phyloP scores from a whole-genome alignment of 2,329 filamentous ascomycete genomes.

The Monilinia laxa region DNA sequence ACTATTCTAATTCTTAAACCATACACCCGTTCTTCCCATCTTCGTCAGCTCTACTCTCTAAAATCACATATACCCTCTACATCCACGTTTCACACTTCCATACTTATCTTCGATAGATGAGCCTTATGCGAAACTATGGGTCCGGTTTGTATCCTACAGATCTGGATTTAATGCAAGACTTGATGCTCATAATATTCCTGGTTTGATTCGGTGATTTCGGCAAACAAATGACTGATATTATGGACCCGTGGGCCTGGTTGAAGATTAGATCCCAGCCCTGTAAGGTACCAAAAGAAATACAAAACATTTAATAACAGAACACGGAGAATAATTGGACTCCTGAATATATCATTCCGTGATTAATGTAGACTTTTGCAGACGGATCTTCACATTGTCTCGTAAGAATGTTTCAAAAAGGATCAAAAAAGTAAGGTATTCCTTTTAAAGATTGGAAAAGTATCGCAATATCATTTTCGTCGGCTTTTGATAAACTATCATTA shows the following conservation, averaged over 20 bases:
- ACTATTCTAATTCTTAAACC: too few species aligned
- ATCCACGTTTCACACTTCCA: too few species aligned
- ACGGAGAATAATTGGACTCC: not conserved
- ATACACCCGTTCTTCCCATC: not conserved
- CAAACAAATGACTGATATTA: conserved; percentile 11
- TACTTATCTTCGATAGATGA: too few species aligned
- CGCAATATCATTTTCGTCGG: not conserved
- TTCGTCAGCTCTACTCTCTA: not conserved
- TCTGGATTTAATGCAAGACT: not conserved
- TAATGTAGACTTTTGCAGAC: not conserved
- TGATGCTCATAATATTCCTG: not conserved
- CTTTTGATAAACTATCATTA: not conserved
- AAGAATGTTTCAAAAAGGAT: not conserved
- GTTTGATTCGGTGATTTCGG: not conserved
- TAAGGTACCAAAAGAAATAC: not conserved
- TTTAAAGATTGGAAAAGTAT: not conserved
- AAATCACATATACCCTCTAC: too few species aligned
- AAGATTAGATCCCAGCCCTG: conserved; percentile 1
- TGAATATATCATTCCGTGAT: not conserved
- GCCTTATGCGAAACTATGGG: not conserved
- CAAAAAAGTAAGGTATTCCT: not conserved
- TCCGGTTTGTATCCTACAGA: not conserved
- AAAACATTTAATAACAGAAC: not conserved
- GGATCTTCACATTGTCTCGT: not conserved
- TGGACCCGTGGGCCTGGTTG: conserved; percentile 5